A percentile compares a stretch with the other conserved stretches of the same genome.
These are phyloP conservation scores for Tetrahymena borealis DNA, from an alignment of 73 alveolate species.

Conservation along the genomic window DNA sequence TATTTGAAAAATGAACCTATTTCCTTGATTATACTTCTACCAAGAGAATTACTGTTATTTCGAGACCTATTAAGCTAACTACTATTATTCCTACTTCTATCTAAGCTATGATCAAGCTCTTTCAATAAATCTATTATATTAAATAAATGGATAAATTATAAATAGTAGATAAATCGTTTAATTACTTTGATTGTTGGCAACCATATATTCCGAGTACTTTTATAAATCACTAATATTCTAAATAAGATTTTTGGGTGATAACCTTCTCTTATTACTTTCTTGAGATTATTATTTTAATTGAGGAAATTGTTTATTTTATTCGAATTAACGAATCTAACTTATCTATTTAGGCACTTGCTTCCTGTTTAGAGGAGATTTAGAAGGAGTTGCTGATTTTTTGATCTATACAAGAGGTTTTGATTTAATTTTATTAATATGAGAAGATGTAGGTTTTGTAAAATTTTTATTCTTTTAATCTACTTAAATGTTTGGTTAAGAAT, in stretches of 20 bases:
- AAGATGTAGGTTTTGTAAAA: neutral
- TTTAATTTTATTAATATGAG: no score
- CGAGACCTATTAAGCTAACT: neutral
- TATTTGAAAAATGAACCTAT: neutral
- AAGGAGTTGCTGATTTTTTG: no score
- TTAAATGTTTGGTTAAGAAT: neutral
- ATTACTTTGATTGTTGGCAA: neutral
- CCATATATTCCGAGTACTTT: neutral
- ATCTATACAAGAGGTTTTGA: no score
- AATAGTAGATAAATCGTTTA: neutral
- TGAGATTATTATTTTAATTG: no score
- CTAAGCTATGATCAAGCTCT: neutral
- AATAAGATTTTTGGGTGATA: neutral
- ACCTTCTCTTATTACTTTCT: no score
- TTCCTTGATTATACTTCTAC: neutral
- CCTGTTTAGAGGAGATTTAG: no score
- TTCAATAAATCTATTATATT: neutral
- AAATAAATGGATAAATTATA: neutral
- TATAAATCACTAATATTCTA: neutral
- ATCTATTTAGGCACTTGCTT: no score
- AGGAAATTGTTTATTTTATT: no score
- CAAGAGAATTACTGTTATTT: neutral
- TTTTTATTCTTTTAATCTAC: no score
- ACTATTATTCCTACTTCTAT: neutral
- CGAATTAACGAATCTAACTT: no score